Base-by-base conservation (phyloP, 1,284 basidiomycete species). In the Papiliotrema fonsecae region DNA sequence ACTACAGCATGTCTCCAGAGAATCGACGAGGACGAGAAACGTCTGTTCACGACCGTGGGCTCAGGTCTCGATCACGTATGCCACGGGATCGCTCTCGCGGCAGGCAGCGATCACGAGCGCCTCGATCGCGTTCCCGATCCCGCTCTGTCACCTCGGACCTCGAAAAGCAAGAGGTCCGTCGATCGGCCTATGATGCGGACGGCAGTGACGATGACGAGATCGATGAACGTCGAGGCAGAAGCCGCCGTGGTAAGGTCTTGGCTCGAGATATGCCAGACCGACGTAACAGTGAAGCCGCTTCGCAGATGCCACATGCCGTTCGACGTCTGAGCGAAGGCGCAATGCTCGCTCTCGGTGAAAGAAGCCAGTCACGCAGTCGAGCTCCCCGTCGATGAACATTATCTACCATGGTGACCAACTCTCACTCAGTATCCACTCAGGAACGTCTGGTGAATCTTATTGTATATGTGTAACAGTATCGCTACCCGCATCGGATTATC, bases 1-100 rank as follows among this genome's bases (percentile, higher is more conserved):
- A 49, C 21, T 56, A 57, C 1, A 54, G 47, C 19, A 50, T 45
- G 10, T 41, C 54, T 10, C 52, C 51, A 34, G 59, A 65, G 38
- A 49, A 60, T n/a, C 39, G 34, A 9, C 14, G 34, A 35, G 19
- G 41, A 10, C 13, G 28, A 14, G 39, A 48, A 22, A 22, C 30
- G 10, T 28, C 41, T 24, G 36, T 34, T n/a, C 25, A 37, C 28
- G 45, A 47, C 16, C 35, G 19, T 22, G 16, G 28, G 5, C 22
- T 18, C 10, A 27, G 47, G 19, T 42, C 47, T 6, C n/a, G 24
- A 25, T 42, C 39, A 7, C 26, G 46, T 13, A 9, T 19, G 7
- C 18, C 35, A 7, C 47, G 36, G 6, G 25, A 27, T 25, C 39
- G 14, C 36, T 27, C n/a, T 47, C 47, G 25, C 24, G 24, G 19